A percentile compares a stretch with the other conserved stretches of the same genome.
Evolutionary conservation across 2,329 filamentous ascomycete genomes (phyloP).

Genomic region (Tolypocladium cylindrosporum): DNA sequence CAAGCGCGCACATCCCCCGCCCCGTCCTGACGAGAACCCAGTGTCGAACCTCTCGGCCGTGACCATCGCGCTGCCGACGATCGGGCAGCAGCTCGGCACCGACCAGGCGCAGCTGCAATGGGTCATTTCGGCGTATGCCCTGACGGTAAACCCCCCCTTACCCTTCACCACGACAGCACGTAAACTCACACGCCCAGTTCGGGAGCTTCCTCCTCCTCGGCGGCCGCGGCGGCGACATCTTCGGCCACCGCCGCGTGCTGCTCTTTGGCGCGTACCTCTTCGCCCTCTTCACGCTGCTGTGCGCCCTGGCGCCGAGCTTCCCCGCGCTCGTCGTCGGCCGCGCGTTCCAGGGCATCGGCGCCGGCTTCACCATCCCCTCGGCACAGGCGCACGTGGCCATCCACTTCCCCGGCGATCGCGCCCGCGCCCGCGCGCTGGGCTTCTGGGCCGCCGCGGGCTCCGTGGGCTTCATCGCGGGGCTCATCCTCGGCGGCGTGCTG

Average conservation of each 20-base stretch:
- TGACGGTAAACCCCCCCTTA: neutral
- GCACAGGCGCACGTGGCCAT: constrained; percentile 1
- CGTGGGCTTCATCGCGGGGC: neutral
- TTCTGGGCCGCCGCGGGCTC: constrained; percentile 1
- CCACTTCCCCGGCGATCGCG: neutral
- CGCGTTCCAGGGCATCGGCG: constrained; percentile 1
- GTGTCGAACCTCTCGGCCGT: constrained; percentile 1
- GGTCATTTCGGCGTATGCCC: neutral
- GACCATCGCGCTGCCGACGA: neutral
- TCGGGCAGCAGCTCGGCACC: neutral
- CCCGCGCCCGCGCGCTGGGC: neutral
- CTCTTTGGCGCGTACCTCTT: constrained; percentile 1
- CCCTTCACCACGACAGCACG: neutral
- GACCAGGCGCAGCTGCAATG: neutral
- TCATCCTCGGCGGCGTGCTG: neutral
- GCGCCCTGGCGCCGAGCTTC: neutral
- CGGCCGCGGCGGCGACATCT: constrained; percentile 1
- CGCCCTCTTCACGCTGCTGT: constrained; percentile 1
- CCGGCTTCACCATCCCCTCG: constrained; percentile 1
- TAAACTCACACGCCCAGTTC: neutral
- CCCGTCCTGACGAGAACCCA: neutral
- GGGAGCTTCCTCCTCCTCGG: constrained; percentile 1
- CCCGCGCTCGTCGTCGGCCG: neutral
- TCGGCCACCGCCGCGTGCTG: neutral
- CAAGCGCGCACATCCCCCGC: neutral